These are phyloP conservation scores for Cercospora janseana DNA, from an alignment of 2,329 filamentous ascomycete genomes.

Conservation along the genomic window DNA sequence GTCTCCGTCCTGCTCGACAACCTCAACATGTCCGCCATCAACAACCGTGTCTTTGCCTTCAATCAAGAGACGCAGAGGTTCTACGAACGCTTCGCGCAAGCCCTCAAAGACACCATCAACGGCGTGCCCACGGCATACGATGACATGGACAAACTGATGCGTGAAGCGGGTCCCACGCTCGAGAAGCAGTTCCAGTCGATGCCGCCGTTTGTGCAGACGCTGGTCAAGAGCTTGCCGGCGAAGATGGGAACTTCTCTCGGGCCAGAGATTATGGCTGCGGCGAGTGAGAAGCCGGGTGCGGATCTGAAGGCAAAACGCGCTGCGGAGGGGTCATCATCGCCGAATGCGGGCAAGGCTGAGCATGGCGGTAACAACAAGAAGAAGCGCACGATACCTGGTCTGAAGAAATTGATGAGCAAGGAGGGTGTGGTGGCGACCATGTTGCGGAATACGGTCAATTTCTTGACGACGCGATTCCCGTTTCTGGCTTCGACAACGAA, in stretches of 20 bases:
- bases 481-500: slow-evolving; percentile 83
- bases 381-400: slow-evolving; percentile 64
- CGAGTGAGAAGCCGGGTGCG: slow-evolving; percentile 63
- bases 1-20: slow-evolving; percentile 76
- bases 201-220: slow-evolving; percentile 76
- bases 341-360: slow-evolving; percentile 19
- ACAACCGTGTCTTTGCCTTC: slow-evolving; percentile 81
- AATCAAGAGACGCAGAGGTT: slow-evolving; percentile 81
- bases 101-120: slow-evolving; percentile 88
- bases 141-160: slow-evolving; percentile 72
- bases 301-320: slow-evolving; percentile 42
- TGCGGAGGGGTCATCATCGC: slow-evolving; percentile 41
- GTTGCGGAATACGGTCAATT: slow-evolving; percentile 86
- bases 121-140: slow-evolving; percentile 91
- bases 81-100: slow-evolving; percentile 77
- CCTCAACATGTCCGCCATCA: slow-evolving; percentile 76
- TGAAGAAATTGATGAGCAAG: slow-evolving; percentile 79
- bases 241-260: slow-evolving; percentile 74
- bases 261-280: slow-evolving; percentile 79
- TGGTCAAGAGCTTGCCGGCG: slow-evolving; percentile 78
- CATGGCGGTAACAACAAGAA: no score
- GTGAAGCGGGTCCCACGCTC: slow-evolving; percentile 61
- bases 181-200: slow-evolving; percentile 65
- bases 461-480: slow-evolving; percentile 82
- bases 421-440: slow-evolving; percentile 82